Evolutionary conservation across 2,329 filamentous ascomycete genomes (phyloP).

Genomic region (Neophaeococcomyces aloes): DNA sequence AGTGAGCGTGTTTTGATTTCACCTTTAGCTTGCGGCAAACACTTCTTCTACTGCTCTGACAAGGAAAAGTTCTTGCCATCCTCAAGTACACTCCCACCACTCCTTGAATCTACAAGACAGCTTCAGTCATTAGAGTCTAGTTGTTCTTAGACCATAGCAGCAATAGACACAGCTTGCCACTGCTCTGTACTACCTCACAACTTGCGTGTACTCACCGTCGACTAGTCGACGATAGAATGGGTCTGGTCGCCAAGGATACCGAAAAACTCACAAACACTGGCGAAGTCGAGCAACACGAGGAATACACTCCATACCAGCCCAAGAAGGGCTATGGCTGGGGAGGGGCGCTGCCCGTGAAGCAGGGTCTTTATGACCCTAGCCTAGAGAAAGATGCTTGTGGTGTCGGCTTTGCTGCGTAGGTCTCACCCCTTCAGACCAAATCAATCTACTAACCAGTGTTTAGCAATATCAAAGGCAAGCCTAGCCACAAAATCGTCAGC

Average conservation of each 20-base stretch:
- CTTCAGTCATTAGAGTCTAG: not conserved
- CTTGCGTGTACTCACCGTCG: slow-evolving; percentile 1
- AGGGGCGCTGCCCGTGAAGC: slow-evolving; percentile 88
- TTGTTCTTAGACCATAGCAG: slow-evolving; percentile 2
- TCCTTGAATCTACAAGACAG: not conserved
- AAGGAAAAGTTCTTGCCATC: slow-evolving; percentile 3
- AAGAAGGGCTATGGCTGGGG: slow-evolving; percentile 77
- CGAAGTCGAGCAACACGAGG: slow-evolving; percentile 33
- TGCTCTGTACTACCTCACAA: not conserved
- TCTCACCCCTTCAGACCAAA: slow-evolving; percentile 19
- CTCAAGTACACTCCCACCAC: not conserved
- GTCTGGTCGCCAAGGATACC: slow-evolving; percentile 38
- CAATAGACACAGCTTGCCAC: not conserved
- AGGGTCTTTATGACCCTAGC: slow-evolving; percentile 93
- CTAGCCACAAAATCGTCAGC: slow-evolving; percentile 97
- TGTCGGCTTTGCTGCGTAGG: slow-evolving; percentile 96
- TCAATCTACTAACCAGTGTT: slow-evolving; percentile 1
- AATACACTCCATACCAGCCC: slow-evolving; percentile 45
- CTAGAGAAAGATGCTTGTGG: slow-evolving; percentile 98
- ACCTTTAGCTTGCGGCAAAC: not conserved
- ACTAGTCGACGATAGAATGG: slow-evolving; percentile 34
- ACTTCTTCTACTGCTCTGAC: not conserved
- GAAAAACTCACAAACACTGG: slow-evolving; percentile 28
- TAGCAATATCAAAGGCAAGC: slow-evolving; percentile 92
- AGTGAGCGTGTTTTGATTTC: slow-evolving; percentile 1